Conservation (phyloP, 106 monocot genomes). For the Dendrobium officinale region DNA sequence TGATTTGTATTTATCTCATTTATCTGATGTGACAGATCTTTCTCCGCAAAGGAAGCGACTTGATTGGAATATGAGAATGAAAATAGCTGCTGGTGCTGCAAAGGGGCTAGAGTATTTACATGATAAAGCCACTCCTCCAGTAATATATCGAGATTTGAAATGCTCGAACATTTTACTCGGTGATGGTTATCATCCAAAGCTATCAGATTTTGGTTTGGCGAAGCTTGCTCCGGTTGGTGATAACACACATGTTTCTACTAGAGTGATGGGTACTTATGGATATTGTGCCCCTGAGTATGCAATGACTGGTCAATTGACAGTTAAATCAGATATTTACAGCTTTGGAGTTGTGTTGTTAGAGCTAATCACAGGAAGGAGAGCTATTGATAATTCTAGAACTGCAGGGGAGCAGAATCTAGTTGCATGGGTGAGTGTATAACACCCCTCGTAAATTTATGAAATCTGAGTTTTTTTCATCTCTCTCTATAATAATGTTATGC, state of each 20-base stretch:
- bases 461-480: no score
- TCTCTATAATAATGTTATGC: no score
- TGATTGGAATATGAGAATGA: slow-evolving; percentile 3
- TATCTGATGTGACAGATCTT: neutral
- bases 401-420: slow-evolving; percentile 10
- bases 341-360: slow-evolving; percentile 6
- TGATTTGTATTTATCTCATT: neutral
- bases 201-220: slow-evolving; percentile 10
- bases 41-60: neutral
- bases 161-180: slow-evolving; percentile 7
- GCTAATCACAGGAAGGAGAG: slow-evolving; percentile 10
- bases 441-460: no score
- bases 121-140: slow-evolving; percentile 9
- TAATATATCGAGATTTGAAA: slow-evolving; percentile 13
- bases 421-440: slow-evolving; percentile 3
- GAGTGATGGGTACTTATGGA: slow-evolving; percentile 11
- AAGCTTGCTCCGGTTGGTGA: slow-evolving; percentile 8
- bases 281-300: slow-evolving; percentile 9
- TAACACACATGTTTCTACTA: slow-evolving; percentile 5
- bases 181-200: slow-evolving; percentile 2
- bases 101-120: slow-evolving; percentile 7
- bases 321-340: slow-evolving; percentile 8
- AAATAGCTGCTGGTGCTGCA: slow-evolving; percentile 3
- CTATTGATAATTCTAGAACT: slow-evolving; percentile 7
- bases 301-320: slow-evolving; percentile 6